Percentiles rank a stretch among this genome's conserved stretches.
Conservation (phyloP, 108 stramenopile genomes). For the Skeletonema tropicum region DNA sequence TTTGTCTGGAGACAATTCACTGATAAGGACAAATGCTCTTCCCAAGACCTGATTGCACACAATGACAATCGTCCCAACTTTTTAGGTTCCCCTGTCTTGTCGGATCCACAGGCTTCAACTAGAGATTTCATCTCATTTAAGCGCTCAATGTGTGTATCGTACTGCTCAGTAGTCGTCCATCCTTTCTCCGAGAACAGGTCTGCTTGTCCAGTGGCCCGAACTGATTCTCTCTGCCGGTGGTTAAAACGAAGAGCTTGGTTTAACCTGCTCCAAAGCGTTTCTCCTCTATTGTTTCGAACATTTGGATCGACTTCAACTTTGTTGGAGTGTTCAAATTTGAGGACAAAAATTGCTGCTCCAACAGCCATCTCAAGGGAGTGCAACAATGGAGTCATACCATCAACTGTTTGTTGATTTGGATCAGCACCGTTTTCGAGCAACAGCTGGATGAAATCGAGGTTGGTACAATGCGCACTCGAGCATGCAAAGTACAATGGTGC, state of each 20-base stretch:
- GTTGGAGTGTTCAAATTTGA: background rate
- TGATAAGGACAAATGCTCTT: background rate
- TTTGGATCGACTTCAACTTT: background rate
- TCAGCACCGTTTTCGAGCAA: background rate
- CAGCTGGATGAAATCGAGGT: background rate
- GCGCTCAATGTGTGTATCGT: background rate
- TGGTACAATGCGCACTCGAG: background rate
- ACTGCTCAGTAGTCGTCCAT: background rate
- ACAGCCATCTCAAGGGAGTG: background rate
- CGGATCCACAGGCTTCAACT: background rate
- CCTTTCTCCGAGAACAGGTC: background rate
- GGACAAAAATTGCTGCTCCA: background rate
- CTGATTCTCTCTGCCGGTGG: background rate
- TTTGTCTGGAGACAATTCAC: background rate
- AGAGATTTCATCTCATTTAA: slow-evolving; percentile 3
- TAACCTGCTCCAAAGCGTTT: background rate
- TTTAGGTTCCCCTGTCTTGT: background rate
- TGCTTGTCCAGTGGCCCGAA: background rate
- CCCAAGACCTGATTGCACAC: background rate
- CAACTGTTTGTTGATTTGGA: background rate
- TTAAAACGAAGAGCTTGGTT: background rate
- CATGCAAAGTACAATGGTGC: slow-evolving; percentile 1
- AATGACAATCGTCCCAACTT: background rate
- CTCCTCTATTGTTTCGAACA: background rate
- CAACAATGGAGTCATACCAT: background rate